phyloP scores from a whole-genome alignment of 31 red algal genomes.

The Pterothamnion heteromorphum region DNA sequence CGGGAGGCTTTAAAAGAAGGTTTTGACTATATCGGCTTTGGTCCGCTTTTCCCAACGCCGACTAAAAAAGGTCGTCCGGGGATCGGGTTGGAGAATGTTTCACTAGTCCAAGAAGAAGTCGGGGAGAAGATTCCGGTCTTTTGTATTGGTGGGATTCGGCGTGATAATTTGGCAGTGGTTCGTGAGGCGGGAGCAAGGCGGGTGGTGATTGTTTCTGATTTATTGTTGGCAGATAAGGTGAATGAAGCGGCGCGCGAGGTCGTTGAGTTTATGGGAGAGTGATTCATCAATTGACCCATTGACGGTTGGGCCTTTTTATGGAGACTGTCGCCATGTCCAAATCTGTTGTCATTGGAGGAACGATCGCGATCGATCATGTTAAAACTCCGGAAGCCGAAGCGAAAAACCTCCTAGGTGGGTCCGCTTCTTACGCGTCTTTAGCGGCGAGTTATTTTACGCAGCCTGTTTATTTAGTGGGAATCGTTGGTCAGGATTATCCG shows the following conservation, averaged over 20 bases:
- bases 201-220: not conserved
- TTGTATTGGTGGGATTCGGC: slow-evolving; percentile 8
- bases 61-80: slow-evolving; percentile 30
- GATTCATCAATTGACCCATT: too few relatives aligned
- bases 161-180: not conserved
- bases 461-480: not conserved
- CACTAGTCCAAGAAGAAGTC: not conserved
- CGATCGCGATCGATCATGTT: slow-evolving; percentile 15
- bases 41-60: slow-evolving; percentile 47
- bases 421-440: not conserved
- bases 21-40: slow-evolving; percentile 57
- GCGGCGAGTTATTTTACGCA: not conserved
- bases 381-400: not conserved
- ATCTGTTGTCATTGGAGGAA: not conserved
- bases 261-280: not conserved
- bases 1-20: not conserved
- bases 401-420: not conserved
- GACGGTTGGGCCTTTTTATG: too few relatives aligned
- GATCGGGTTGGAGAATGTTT: slow-evolving; percentile 6
- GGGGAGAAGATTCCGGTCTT: not conserved
- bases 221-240: not conserved
- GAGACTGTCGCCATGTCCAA: too few relatives aligned
- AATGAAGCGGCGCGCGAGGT: not conserved
- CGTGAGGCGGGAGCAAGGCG: not conserved
- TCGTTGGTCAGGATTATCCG: slow-evolving; percentile 17